Evolutionary conservation across 2,329 filamentous ascomycete genomes (phyloP).

Genomic region (Cylindrodendrum hubeiense): DNA sequence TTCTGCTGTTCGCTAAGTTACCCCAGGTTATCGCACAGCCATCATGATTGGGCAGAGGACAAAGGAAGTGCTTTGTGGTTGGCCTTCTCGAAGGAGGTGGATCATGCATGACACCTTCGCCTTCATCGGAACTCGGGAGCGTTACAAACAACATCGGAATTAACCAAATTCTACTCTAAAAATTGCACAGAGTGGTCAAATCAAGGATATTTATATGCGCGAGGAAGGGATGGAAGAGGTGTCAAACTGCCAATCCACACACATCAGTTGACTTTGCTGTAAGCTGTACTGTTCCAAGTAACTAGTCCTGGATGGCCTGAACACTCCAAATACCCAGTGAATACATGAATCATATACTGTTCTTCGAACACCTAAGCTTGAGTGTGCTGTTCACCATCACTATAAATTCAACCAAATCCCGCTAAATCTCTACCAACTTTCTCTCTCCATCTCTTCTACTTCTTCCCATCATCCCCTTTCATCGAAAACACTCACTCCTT

Average conservation of each 20-base stretch:
- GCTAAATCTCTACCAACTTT: neutral
- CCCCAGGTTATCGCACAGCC: neutral
- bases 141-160: too few species aligned
- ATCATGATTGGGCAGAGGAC: neutral
- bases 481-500: too few species aligned
- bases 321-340: neutral
- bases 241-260: too few species aligned
- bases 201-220: too few species aligned
- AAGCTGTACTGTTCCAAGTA: neutral
- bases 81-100: too few species aligned
- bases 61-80: neutral
- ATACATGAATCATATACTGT: neutral
- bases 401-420: neutral
- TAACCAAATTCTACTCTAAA: too few species aligned
- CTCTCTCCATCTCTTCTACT: neutral
- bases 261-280: too few species aligned
- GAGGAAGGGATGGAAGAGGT: too few species aligned
- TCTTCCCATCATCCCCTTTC: neutral
- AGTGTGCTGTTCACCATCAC: neutral
- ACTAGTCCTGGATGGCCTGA: neutral
- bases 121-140: too few species aligned
- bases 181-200: too few species aligned
- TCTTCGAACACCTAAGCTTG: neutral
- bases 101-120: too few species aligned
- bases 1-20: too few species aligned